Percentiles rank a stretch among this genome's conserved stretches.
These are phyloP conservation scores for Porogramme epimiltina DNA, from an alignment of 1,284 basidiomycete genomes.

Conservation along the genomic window DNA sequence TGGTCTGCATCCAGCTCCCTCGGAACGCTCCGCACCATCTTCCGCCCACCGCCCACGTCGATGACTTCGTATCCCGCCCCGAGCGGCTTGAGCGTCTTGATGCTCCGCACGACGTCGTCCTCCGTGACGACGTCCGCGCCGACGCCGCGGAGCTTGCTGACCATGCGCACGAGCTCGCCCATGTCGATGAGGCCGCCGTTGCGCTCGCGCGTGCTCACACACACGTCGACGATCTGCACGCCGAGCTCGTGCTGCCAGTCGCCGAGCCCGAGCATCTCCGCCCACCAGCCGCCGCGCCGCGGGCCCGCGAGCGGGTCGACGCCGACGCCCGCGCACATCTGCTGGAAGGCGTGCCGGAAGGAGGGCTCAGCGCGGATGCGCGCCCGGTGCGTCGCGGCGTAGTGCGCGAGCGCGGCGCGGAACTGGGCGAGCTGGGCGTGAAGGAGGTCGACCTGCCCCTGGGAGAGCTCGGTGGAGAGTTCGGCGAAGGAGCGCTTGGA, in stretches of 20 bases:
- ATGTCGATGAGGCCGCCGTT: conserved; percentile 95
- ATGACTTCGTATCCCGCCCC: conserved; percentile 89
- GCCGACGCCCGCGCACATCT: conserved; percentile 94
- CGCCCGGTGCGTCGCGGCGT: conserved; percentile 83
- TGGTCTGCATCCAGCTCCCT: conserved; percentile 86
- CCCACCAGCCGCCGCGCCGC: conserved; percentile 87
- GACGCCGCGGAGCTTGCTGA: conserved; percentile 77
- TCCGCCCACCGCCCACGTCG: conserved; percentile 62
- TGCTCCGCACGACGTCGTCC: conserved; percentile 84
- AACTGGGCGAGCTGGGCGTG: conserved; percentile 86
- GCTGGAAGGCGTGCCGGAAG: conserved; percentile 92
- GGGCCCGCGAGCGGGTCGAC: conserved; percentile 93
- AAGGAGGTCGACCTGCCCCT: conserved; percentile 77
- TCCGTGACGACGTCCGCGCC: conserved; percentile 68
- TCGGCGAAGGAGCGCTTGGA: conserved; percentile 77
- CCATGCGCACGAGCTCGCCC: conserved; percentile 79
- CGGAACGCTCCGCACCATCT: conserved; percentile 72
- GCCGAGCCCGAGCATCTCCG: conserved; percentile 82
- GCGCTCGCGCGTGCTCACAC: conserved; percentile 83
- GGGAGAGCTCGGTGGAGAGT: conserved; percentile 80
- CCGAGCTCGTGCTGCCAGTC: conserved; percentile 98
- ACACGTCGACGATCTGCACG: conserved; percentile 97
- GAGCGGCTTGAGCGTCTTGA: conserved; percentile 86
- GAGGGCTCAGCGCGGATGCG: conserved; percentile 86
- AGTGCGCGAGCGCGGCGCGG: conserved; percentile 77